Evolutionary conservation across 2,329 filamentous ascomycete species (phyloP), one percentile per base, ranked within the genome.

Genomic region (Epichloe hybrida): DNA sequence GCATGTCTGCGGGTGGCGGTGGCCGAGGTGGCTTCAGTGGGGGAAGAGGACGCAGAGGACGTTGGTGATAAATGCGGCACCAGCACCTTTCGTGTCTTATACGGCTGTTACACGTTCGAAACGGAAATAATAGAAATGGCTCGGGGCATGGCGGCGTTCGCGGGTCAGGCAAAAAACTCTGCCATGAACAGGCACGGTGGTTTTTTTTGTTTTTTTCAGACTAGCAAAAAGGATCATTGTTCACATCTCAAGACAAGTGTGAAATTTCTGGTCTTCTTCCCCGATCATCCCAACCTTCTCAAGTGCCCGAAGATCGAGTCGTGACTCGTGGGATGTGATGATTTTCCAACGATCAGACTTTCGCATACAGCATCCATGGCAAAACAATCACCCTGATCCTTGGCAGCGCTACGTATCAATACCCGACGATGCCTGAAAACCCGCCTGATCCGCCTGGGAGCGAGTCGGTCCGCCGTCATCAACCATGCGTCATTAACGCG

Each of bases 401-500:
- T 31, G 31, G 31, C 31, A 8, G 31, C 31, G 31, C 31, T 31
- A 31, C 27, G 31, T 31, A 31, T 31, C 31, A 31, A 31, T 31
- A 11, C 31, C 31, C 31, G 3, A 31, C 8, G 8, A 31, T 31
- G 31, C 31, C 31, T 9, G 31, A 11, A 31, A 31, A 31, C 1
- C 1, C 9, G 31, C 31, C 3, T 31, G 31, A 31, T 31, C 31
- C 31, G 31, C 31, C 31, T 31, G 31, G 31, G 31, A 31, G 9
- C 31, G 3, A 31, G 31, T 11, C 27, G 27, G 27, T 65, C 68
- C 12, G 77, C 80, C 9, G 71, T 78, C 4, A 68, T 89, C 41
- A 83, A 89, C 62, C 6, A 0, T 27, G 6, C 9, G 71, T 78
- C 4, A 68, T 89, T 41, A 83, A 89, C 62, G 86, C 86, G 4